phyloP scores from a whole-genome alignment of 2,329 filamentous ascomycete species.

The Aspergillus niger region DNA sequence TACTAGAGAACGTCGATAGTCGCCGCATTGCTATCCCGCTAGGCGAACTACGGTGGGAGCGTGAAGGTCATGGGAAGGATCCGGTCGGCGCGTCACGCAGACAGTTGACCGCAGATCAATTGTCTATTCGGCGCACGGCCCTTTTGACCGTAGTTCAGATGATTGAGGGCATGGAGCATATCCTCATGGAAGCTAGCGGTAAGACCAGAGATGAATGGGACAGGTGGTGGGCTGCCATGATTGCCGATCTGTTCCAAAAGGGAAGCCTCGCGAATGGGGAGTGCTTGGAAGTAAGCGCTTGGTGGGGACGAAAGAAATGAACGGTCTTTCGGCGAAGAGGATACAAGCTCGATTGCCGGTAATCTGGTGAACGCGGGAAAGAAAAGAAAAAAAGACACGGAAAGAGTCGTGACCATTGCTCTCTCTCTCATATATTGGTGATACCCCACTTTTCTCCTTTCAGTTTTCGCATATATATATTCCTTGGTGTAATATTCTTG shows the following conservation, averaged over 20 bases:
- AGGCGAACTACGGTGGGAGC: slow-evolving; percentile 83
- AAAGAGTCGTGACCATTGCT: slow-evolving; percentile 33
- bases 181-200: slow-evolving; percentile 77
- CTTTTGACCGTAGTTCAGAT: slow-evolving; percentile 77
- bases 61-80: slow-evolving; percentile 56
- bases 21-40: slow-evolving; percentile 84
- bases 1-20: slow-evolving; percentile 67
- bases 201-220: slow-evolving; percentile 94
- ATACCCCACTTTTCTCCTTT: slow-evolving; percentile 35
- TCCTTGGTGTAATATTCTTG: slow-evolving; percentile 7
- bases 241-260: slow-evolving; percentile 77
- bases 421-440: slow-evolving; percentile 34
- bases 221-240: slow-evolving; percentile 84
- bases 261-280: slow-evolving; percentile 80
- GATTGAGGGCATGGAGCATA: slow-evolving; percentile 81
- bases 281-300: slow-evolving; percentile 70
- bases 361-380: slow-evolving; percentile 31
- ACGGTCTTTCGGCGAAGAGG: slow-evolving; percentile 6
- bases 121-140: slow-evolving; percentile 75
- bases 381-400: slow-evolving; percentile 23
- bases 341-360: slow-evolving; percentile 27
- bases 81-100: slow-evolving; percentile 41
- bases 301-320: slow-evolving; percentile 63
- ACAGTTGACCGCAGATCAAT: slow-evolving; percentile 67
- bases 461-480: slow-evolving; percentile 25